Evolutionary conservation across 169 alveolate species (phyloP).

Genomic region (Plasmodium vivax): DNA sequence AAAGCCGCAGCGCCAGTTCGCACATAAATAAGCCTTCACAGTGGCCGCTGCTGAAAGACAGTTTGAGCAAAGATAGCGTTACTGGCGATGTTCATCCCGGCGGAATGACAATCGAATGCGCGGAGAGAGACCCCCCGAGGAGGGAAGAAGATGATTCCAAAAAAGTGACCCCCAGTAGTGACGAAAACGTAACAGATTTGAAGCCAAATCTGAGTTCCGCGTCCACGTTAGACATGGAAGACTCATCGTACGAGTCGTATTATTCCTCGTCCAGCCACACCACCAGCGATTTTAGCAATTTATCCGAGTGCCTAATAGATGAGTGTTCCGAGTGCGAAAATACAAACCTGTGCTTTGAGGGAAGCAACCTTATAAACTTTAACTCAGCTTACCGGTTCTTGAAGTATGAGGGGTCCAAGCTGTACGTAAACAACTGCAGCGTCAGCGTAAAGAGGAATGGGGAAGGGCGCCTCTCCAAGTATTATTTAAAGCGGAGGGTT

Average conservation of each 20-base stretch:
- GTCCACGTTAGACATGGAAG: neutral
- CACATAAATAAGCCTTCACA: neutral
- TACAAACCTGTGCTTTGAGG: neutral
- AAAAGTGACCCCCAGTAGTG: neutral
- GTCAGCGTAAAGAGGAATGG: constrained; percentile 7
- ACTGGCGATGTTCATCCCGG: neutral
- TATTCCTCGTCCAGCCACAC: constrained; percentile 1
- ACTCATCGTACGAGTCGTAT: constrained; percentile 12
- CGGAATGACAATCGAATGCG: neutral
- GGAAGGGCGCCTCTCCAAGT: constrained; percentile 1
- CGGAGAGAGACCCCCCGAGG: neutral
- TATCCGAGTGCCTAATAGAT: neutral
- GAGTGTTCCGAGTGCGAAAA: constrained; percentile 57
- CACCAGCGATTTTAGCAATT: constrained; percentile 10
- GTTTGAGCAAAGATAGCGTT: neutral
- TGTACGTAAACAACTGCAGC: constrained; percentile 23
- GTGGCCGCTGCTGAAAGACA: neutral
- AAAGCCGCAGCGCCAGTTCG: neutral
- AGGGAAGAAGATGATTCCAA: neutral
- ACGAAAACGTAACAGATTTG: neutral
- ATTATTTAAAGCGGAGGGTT: constrained; percentile 12
- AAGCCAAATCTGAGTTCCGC: neutral
- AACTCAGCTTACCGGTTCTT: constrained; percentile 33
- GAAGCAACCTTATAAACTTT: constrained; percentile 20
- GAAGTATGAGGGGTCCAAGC: constrained; percentile 20